Percentiles rank a stretch among this genome's conserved stretches.
phyloP scores from a whole-genome alignment of 2,329 filamentous ascomycete genomes.

The Alternaria metachromatica region DNA sequence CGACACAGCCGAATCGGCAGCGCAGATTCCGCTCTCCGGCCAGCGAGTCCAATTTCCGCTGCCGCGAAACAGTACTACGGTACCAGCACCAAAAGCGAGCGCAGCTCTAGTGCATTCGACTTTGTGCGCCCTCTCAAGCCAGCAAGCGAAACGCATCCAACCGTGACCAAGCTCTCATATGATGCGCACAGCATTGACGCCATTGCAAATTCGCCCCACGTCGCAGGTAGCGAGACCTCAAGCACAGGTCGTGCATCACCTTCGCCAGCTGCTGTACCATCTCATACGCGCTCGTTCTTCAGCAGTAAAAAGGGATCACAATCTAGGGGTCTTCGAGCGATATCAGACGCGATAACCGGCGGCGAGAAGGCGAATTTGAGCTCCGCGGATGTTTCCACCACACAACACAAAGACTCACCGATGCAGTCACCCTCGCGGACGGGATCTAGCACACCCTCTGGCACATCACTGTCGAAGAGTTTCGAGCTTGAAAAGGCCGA shows the following conservation, averaged over 20 bases:
- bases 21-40: slow-evolving; percentile 74
- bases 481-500: slow-evolving; percentile 79
- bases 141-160: slow-evolving; percentile 56
- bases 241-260: slow-evolving; percentile 56
- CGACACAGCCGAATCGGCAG: slow-evolving; percentile 79
- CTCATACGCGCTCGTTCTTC: slow-evolving; percentile 47
- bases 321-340: slow-evolving; percentile 78
- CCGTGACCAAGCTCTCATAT: slow-evolving; percentile 64
- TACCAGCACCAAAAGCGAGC: slow-evolving; percentile 42
- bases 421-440: slow-evolving; percentile 73
- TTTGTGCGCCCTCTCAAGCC: slow-evolving; percentile 49
- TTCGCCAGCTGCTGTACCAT: slow-evolving; percentile 42
- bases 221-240: slow-evolving; percentile 58
- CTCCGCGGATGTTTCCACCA: slow-evolving; percentile 49
- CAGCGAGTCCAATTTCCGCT: slow-evolving; percentile 60
- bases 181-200: slow-evolving; percentile 55
- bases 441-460: slow-evolving; percentile 72
- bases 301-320: slow-evolving; percentile 45
- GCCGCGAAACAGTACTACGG: slow-evolving; percentile 73
- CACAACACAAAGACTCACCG: slow-evolving; percentile 60
- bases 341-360: slow-evolving; percentile 74
- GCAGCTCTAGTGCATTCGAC: slow-evolving; percentile 58
- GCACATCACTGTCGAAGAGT: slow-evolving; percentile 66
- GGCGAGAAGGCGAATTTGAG: slow-evolving; percentile 59
- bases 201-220: slow-evolving; percentile 48